phyloP scores from a whole-genome alignment of 1,139 yeast species.

The Scheffersomyces cryptocercus region DNA sequence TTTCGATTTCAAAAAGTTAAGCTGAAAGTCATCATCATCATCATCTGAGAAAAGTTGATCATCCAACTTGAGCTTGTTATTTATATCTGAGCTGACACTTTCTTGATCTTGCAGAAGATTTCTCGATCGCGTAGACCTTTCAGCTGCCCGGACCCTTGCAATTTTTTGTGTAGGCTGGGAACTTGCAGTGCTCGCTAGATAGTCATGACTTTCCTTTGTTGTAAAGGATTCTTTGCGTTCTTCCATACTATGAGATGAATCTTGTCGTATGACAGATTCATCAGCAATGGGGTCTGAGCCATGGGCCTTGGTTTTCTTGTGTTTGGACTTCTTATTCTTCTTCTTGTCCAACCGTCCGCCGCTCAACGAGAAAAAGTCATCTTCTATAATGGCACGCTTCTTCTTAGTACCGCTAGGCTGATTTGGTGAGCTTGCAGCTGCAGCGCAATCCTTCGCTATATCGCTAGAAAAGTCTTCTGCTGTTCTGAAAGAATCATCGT shows the following conservation, averaged over 20 bases:
- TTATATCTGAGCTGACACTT: not conserved
- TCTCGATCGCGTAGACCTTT: not conserved
- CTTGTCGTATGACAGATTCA: not conserved
- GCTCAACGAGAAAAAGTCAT: conserved; percentile 17
- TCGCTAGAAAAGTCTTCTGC: not conserved
- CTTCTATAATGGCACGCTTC: conserved; percentile 13
- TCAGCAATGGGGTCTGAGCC: not conserved
- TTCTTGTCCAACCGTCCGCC: conserved; percentile 9
- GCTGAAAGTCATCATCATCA: conserved; percentile 12
- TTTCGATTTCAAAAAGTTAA: conserved; percentile 5
- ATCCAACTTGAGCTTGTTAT: not conserved
- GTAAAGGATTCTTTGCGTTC: not conserved
- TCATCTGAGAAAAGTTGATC: not conserved
- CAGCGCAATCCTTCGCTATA: conserved; percentile 5
- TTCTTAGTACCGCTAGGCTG: conserved; percentile 4
- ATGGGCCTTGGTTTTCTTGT: conserved; percentile 13
- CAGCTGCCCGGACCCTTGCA: not conserved
- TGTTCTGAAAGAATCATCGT: no score
- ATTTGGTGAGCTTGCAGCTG: not conserved
- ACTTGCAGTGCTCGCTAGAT: not conserved
- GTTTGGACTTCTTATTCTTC: conserved; percentile 21
- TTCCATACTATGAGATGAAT: not conserved
- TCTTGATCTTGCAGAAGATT: not conserved
- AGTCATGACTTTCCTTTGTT: no score
- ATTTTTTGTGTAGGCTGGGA: not conserved